Conservation (phyloP, 2,329 filamentous ascomycete genomes). For the Diaporthe capsici region DNA sequence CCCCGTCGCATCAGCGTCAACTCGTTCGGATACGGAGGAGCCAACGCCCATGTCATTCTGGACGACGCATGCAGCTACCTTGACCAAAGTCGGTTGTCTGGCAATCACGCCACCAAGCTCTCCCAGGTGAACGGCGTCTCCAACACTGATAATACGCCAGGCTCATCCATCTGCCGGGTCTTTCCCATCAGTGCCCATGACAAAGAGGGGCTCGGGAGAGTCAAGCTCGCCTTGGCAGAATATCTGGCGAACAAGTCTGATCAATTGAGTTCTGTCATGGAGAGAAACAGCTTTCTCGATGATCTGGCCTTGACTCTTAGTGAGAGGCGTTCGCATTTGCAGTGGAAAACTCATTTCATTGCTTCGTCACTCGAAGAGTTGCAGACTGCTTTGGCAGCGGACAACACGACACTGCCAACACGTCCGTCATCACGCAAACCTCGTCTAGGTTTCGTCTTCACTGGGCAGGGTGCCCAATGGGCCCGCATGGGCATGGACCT, state of each 20-base stretch:
- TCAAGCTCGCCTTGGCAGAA: not conserved
- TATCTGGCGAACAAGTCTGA: not conserved
- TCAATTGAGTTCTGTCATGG: not conserved
- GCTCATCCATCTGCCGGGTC: not conserved
- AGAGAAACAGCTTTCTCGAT: not conserved
- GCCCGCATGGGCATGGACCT: conserved; percentile 44
- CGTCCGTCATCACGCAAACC: not conserved
- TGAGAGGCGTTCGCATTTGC: not conserved
- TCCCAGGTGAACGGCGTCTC: not conserved
- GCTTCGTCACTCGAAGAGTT: conserved; percentile 9
- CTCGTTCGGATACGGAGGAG: conserved; percentile 11
- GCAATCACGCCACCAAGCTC: not conserved
- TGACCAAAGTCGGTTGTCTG: not conserved
- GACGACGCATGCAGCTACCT: conserved; percentile 9
- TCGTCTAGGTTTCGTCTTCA: conserved; percentile 35
- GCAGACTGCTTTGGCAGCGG: not conserved
- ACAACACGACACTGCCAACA: not conserved
- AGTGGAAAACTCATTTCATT: not conserved
- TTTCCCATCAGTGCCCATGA: not conserved
- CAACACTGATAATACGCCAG: no score
- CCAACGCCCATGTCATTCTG: conserved; percentile 4
- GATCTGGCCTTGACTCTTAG: conserved; percentile 1
- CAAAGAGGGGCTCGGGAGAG: not conserved
- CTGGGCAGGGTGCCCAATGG: conserved; percentile 44
- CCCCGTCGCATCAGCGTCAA: conserved; percentile 13